Evolutionary conservation across 176 grass and related monocot genomes (phyloP).

Genomic region (Oryza longistaminata): DNA sequence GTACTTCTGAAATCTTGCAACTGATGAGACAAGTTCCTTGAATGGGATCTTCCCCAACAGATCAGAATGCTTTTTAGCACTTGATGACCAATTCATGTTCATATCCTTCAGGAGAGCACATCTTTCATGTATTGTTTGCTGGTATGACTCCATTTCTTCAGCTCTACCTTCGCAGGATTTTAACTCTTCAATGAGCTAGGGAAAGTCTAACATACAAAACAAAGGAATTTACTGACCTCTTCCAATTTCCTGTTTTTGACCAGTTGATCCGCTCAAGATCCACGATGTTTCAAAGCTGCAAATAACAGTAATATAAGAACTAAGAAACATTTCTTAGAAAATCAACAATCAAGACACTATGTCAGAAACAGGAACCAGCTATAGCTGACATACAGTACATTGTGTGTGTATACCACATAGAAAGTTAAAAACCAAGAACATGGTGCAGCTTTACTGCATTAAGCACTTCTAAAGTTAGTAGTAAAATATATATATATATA

Average conservation of each 20-base stretch:
- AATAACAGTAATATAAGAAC: constrained; percentile 29
- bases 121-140: constrained; percentile 60
- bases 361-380: not conserved
- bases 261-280: constrained; percentile 64
- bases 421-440: not conserved
- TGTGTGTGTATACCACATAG: not conserved
- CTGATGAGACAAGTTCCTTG: constrained; percentile 61
- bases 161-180: constrained; percentile 55
- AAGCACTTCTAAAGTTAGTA: no score
- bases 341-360: constrained; percentile 17
- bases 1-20: constrained; percentile 67
- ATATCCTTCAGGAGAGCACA: constrained; percentile 59
- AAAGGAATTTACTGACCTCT: constrained; percentile 55
- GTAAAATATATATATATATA: no score
- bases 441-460: not conserved
- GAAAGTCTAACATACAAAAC: constrained; percentile 16
- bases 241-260: constrained; percentile 48
- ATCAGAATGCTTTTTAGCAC: constrained; percentile 27
- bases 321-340: constrained; percentile 13
- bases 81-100: constrained; percentile 37
- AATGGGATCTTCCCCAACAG: constrained; percentile 40
- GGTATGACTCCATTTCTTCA: constrained; percentile 56
- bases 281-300: constrained; percentile 72
- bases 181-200: constrained; percentile 37
- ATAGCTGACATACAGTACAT: not conserved